phyloP scores from a whole-genome alignment of 176 grass and related monocot genomes.

The Pontederia paniculata region DNA sequence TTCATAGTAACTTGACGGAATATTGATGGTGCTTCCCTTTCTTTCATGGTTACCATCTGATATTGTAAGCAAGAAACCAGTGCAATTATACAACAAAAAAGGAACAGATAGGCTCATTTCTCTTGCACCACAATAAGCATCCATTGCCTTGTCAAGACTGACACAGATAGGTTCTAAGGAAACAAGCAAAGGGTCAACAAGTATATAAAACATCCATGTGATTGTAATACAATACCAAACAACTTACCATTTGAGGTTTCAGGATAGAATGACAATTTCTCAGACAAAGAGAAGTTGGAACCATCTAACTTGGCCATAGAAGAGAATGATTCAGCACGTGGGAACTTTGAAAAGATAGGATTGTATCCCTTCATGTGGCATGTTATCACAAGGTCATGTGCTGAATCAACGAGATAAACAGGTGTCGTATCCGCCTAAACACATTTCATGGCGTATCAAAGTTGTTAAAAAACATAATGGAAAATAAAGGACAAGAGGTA shows the following conservation, averaged over 20 bases:
- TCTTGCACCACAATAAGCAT: constrained; percentile 68
- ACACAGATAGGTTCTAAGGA: constrained; percentile 63
- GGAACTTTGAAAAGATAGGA: constrained; percentile 52
- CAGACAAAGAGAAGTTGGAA: constrained; percentile 54
- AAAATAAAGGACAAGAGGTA: constrained; percentile 4
- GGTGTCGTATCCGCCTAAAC: constrained; percentile 59
- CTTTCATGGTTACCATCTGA: constrained; percentile 68
- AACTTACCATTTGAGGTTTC: constrained; percentile 49
- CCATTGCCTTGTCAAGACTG: constrained; percentile 82
- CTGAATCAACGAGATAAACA: constrained; percentile 69
- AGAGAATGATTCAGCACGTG: constrained; percentile 72
- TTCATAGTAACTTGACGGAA: constrained; percentile 62
- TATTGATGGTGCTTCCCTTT: constrained; percentile 40
- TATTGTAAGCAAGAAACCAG: constrained; percentile 56
- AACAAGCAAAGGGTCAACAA: constrained; percentile 6
- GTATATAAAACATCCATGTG: background rate
- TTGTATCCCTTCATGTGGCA: constrained; percentile 66
- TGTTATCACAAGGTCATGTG: constrained; percentile 79
- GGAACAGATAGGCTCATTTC: constrained; percentile 84
- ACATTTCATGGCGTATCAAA: constrained; percentile 2
- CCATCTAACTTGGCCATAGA: constrained; percentile 49
- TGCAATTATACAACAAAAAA: constrained; percentile 91
- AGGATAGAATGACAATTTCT: constrained; percentile 72
- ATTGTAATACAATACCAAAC: background rate
- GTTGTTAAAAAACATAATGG: constrained; percentile 29